Evolutionary conservation across 2,329 filamentous ascomycete genomes (phyloP).

Genomic region (Arthrobotrys conoides): DNA sequence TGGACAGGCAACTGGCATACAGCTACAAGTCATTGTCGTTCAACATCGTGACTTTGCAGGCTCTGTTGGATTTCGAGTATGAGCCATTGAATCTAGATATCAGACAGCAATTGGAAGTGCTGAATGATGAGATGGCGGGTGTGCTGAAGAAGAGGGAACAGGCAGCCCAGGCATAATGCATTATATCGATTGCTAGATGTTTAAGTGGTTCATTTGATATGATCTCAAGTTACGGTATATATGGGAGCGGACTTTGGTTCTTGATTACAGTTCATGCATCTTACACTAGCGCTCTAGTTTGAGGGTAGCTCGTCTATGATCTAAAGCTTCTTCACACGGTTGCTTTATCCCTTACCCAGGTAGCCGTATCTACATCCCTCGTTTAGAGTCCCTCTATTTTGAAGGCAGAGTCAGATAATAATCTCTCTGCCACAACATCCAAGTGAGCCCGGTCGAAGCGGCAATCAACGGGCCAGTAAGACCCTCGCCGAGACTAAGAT

Average conservation of each 20-base stretch:
- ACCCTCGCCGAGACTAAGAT: constrained; percentile 68
- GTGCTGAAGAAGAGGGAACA: constrained; percentile 52
- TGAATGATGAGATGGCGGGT: constrained; percentile 52
- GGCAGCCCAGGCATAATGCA: constrained; percentile 22
- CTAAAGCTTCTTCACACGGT: not conserved
- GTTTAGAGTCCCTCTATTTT: constrained; percentile 6
- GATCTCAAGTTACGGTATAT: constrained; percentile 1
- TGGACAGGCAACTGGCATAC: constrained; percentile 50
- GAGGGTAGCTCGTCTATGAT: not conserved
- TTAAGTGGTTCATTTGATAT: constrained; percentile 1
- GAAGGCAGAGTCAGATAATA: constrained; percentile 49
- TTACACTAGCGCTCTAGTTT: not conserved
- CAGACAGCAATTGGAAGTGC: constrained; percentile 44
- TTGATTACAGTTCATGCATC: not conserved
- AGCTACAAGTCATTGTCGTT: constrained; percentile 52
- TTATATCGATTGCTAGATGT: not conserved
- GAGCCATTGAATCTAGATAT: constrained; percentile 43
- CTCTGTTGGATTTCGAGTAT: constrained; percentile 41
- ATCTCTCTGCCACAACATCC: constrained; percentile 70
- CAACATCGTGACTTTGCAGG: constrained; percentile 52
- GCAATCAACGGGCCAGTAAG: constrained; percentile 75
- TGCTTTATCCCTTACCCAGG: constrained; percentile 2
- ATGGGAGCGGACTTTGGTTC: constrained; percentile 9
- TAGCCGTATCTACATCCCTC: not conserved
- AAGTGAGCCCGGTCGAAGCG: constrained; percentile 71